Evolutionary conservation across 768 basidiomycete genomes (phyloP).

Genomic region (Pleurotus eryngii): DNA sequence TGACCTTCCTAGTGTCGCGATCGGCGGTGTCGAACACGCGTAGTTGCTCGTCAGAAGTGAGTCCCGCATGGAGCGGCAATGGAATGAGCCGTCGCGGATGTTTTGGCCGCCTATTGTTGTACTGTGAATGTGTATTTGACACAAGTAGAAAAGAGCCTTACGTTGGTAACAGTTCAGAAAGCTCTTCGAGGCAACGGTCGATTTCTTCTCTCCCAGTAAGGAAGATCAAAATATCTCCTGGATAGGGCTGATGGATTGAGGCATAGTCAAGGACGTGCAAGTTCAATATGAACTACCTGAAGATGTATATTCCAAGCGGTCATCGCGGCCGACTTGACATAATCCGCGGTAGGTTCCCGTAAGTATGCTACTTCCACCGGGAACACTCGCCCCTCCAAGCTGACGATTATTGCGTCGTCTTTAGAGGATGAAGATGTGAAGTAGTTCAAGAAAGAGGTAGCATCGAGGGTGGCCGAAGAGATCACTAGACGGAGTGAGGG

Average conservation of each 20-base stretch:
- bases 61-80: constrained; percentile 84
- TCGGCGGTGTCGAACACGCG: constrained; percentile 77
- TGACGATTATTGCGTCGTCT: constrained; percentile 79
- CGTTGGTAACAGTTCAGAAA: constrained; percentile 78
- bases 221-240: constrained; percentile 92
- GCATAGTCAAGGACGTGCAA: neutral
- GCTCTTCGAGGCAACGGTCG: constrained; percentile 77
- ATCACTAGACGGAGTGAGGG: constrained; percentile 88
- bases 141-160: constrained; percentile 22
- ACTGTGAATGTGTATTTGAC: constrained; percentile 3
- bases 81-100: constrained; percentile 57
- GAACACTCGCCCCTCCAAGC: constrained; percentile 90
- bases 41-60: constrained; percentile 85
- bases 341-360: constrained; percentile 72
- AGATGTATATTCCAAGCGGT: constrained; percentile 79
- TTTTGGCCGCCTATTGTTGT: constrained; percentile 41
- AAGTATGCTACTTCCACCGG: constrained; percentile 94
- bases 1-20: constrained; percentile 80
- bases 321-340: constrained; percentile 78
- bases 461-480: constrained; percentile 96
- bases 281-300: constrained; percentile 47
- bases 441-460: constrained; percentile 83
- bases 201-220: constrained; percentile 97
- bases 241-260: constrained; percentile 52
- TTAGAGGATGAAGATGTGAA: constrained; percentile 66